Evolutionary conservation across 805 yeast genomes (phyloP).

Genomic region (Jamesozyma piceae): DNA sequence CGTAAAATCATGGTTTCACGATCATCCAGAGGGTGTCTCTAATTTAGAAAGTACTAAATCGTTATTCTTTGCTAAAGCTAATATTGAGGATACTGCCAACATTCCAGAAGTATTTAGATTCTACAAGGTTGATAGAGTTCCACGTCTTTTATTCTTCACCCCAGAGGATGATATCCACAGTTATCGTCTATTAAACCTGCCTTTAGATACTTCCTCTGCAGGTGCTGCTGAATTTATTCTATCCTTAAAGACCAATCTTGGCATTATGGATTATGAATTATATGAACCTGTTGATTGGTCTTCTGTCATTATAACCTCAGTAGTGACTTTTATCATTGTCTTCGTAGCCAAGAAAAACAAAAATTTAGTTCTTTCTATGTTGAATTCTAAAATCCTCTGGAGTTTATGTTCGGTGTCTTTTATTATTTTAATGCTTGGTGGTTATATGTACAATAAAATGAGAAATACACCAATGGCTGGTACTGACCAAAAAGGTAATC

Average conservation of each 20-base stretch:
- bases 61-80: slow-evolving; percentile 66
- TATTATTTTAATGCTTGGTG: slow-evolving; percentile 67
- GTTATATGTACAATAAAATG: slow-evolving; percentile 89
- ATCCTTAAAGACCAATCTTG: slow-evolving; percentile 20
- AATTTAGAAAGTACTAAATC: slow-evolving; percentile 11
- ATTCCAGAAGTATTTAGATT: slow-evolving; percentile 36
- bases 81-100: slow-evolving; percentile 49
- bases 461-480: slow-evolving; percentile 54
- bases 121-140: slow-evolving; percentile 59
- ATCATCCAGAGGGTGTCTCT: slow-evolving; percentile 43
- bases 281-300: slow-evolving; percentile 34
- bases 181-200: slow-evolving; percentile 26
- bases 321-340: slow-evolving; percentile 32
- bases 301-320: slow-evolving; percentile 25
- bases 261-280: slow-evolving; percentile 24
- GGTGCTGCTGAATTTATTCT: slow-evolving; percentile 27
- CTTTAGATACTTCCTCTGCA: slow-evolving; percentile 29
- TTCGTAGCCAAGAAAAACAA: slow-evolving; percentile 28
- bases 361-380: slow-evolving; percentile 31
- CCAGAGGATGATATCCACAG: slow-evolving; percentile 39
- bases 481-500: slow-evolving; percentile 32
- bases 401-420: slow-evolving; percentile 50
- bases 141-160: slow-evolving; percentile 56
- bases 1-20: slow-evolving; percentile 54
- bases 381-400: slow-evolving; percentile 59